Conservation (phyloP, 768 basidiomycete species). For the Rhizopogon rudus region DNA sequence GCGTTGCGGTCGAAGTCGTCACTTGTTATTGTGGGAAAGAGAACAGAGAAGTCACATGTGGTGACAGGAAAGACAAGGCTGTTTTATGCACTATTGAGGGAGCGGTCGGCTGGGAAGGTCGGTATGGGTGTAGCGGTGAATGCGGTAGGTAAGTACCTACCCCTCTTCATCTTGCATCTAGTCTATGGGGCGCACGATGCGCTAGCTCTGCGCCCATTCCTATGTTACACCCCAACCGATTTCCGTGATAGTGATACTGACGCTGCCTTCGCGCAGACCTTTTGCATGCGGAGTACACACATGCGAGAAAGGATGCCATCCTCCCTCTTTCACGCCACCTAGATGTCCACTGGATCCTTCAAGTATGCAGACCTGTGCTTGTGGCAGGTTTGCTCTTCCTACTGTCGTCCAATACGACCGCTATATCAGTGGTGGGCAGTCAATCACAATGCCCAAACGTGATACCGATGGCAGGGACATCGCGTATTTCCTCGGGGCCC, state of each 20-base stretch:
- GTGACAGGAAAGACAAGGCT: conserved; percentile 47
- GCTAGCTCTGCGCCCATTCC: too few species aligned
- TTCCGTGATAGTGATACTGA: not conserved
- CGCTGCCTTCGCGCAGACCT: conserved; percentile 28
- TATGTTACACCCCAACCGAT: not conserved
- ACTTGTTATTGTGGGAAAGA: conserved; percentile 82
- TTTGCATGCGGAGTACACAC: conserved; percentile 77
- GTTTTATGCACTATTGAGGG: conserved; percentile 27
- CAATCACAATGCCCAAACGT: conserved; percentile 3
- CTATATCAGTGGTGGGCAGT: not conserved
- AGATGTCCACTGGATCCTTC: conserved; percentile 73
- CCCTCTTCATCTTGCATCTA: not conserved
- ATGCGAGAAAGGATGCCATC: conserved; percentile 76
- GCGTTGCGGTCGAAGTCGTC: conserved; percentile 47
- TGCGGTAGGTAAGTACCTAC: not conserved
- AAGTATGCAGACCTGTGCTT: conserved; percentile 71
- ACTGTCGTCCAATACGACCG: conserved; percentile 16
- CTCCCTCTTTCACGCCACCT: conserved; percentile 51
- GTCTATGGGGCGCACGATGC: not conserved
- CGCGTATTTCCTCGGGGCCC: conserved; percentile 33
- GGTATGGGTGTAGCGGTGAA: conserved; percentile 6
- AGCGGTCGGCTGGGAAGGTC: conserved; percentile 62
- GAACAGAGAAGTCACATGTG: conserved; percentile 56
- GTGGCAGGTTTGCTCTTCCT: conserved; percentile 58
- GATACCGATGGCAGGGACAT: not conserved